phyloP scores from a whole-genome alignment of 257 asterid genomes.

The Primulina huaijiensis region DNA sequence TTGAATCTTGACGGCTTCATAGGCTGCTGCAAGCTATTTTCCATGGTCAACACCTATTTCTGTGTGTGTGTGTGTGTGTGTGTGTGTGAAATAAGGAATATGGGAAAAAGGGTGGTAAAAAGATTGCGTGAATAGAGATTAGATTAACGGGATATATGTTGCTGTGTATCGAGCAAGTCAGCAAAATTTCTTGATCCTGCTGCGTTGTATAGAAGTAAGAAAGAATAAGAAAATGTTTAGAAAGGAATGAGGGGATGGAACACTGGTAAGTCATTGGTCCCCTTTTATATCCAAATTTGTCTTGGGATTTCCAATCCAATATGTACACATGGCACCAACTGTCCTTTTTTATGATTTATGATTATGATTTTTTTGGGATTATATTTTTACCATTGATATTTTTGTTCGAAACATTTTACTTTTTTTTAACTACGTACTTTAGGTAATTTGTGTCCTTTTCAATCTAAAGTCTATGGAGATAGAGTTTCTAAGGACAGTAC shows the following conservation, averaged over 20 bases:
- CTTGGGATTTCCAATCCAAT: conserved; percentile 21
- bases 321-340: conserved; percentile 33
- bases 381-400: not conserved
- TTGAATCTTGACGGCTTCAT: conserved; percentile 54
- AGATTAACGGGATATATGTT: not conserved
- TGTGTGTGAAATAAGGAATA: not conserved
- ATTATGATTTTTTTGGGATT: not conserved
- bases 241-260: conserved; percentile 34
- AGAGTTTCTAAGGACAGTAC: not conserved
- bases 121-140: not conserved
- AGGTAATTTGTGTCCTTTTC: conserved; percentile 48
- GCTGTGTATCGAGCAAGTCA: not conserved
- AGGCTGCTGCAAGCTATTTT: conserved; percentile 26
- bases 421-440: not conserved
- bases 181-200: conserved; percentile 9
- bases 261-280: conserved; percentile 31
- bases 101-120: not conserved
- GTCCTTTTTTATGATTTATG: not conserved
- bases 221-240: conserved; percentile 23
- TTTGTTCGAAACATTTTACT: not conserved
- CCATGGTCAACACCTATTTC: conserved; percentile 25
- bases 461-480: conserved; percentile 43
- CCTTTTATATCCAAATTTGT: conserved; percentile 47
- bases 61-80: not conserved
- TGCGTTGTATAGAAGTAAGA: conserved; percentile 6